These are phyloP conservation scores for Calamus simplicifolius DNA, from an alignment of 176 grass and related monocot genomes.

Conservation along the genomic window DNA sequence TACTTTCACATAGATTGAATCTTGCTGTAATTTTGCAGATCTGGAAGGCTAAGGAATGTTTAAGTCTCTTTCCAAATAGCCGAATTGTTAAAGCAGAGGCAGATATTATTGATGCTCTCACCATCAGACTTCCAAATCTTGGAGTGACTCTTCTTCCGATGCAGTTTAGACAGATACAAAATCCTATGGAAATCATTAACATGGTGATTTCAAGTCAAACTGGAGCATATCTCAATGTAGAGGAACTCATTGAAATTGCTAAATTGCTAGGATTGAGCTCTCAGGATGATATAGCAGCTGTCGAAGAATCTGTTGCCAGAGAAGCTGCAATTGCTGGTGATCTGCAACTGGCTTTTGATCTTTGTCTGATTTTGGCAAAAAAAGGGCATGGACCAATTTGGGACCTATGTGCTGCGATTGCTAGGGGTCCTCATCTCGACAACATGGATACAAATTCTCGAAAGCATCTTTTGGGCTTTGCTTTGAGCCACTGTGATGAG, in stretches of 20 bases:
- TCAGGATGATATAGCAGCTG: slow-evolving; percentile 67
- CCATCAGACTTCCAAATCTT: slow-evolving; percentile 79
- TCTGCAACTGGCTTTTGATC: slow-evolving; percentile 85
- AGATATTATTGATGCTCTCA: slow-evolving; percentile 93
- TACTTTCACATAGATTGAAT: no score
- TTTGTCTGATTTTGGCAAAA: slow-evolving; percentile 65
- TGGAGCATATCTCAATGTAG: slow-evolving; percentile 82
- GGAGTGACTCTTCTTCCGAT: slow-evolving; percentile 91
- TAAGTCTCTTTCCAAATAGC: slow-evolving; percentile 76
- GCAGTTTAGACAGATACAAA: slow-evolving; percentile 83
- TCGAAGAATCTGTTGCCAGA: slow-evolving; percentile 84
- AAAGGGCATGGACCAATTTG: slow-evolving; percentile 67
- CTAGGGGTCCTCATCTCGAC: slow-evolving; percentile 66
- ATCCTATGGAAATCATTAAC: slow-evolving; percentile 81
- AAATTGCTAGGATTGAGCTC: slow-evolving; percentile 79
- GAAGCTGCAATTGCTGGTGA: slow-evolving; percentile 84
- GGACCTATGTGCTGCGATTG: slow-evolving; percentile 92
- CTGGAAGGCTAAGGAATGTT: slow-evolving; percentile 96
- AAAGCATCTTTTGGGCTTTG: slow-evolving; percentile 70
- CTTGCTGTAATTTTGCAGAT: slow-evolving; percentile 44
- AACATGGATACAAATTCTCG: slow-evolving; percentile 69
- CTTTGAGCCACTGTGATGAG: slow-evolving; percentile 73
- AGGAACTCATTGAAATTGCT: slow-evolving; percentile 89
- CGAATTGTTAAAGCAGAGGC: slow-evolving; percentile 74
- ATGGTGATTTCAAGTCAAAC: slow-evolving; percentile 75